Evolutionary conservation across 139 green algal species (phyloP).

Genomic region (Desmodesmus armatus): DNA sequence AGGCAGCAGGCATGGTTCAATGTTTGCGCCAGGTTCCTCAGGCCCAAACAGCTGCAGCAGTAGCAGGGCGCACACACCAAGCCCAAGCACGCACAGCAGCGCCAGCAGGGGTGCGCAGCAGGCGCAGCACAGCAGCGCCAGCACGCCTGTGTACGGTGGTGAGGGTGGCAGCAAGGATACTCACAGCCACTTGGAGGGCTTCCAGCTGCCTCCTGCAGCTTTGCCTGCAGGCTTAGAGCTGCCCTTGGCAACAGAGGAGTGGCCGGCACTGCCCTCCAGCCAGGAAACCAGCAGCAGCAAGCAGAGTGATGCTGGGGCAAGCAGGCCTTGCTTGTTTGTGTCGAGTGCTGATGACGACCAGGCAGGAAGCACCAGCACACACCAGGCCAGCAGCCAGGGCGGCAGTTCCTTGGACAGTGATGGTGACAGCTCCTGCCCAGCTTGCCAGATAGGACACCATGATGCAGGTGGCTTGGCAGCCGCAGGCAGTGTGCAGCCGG

Average conservation of each 20-base stretch:
- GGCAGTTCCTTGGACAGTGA: no score
- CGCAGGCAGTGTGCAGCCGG: no score
- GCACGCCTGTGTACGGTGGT: not conserved
- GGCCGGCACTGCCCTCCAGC: not conserved
- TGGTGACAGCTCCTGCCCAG: no score
- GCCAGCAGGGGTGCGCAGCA: not conserved
- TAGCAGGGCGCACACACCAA: no score
- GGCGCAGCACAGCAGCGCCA: not conserved
- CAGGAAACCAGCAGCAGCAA: not conserved
- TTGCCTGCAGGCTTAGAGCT: not conserved
- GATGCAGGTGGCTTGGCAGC: no score
- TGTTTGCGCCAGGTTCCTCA: not conserved
- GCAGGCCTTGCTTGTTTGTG: no score
- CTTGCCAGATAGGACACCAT: no score
- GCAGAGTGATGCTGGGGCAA: no score
- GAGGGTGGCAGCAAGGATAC: not conserved
- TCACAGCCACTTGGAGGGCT: not conserved
- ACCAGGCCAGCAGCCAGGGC: no score
- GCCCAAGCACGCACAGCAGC: no score
- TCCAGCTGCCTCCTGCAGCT: constrained; percentile 5
- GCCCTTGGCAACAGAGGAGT: not conserved
- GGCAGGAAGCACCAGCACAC: no score
- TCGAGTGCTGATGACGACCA: no score
- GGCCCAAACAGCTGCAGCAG: not conserved
- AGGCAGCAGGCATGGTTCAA: not conserved